Percentiles rank a stretch among this genome's conserved stretches.
Evolutionary conservation across 2,329 filamentous ascomycete species (phyloP).

Genomic region (Didymella sp.): DNA sequence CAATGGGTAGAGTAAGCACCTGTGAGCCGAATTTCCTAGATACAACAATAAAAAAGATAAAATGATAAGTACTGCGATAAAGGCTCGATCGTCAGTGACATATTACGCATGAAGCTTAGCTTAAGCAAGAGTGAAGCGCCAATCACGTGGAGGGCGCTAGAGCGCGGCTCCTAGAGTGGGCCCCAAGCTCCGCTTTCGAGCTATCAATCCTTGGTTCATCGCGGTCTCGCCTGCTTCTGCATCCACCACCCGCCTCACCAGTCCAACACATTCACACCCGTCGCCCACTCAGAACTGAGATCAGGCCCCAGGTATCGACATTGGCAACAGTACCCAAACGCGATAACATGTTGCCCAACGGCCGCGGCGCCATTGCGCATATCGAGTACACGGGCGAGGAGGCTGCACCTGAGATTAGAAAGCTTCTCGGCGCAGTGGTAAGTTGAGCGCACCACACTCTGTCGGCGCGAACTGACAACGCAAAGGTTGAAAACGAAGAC

Average conservation of each 20-base stretch:
- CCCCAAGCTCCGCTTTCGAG: slow-evolving; percentile 15
- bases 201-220: slow-evolving; percentile 15
- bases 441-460: slow-evolving; percentile 43
- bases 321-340: not conserved
- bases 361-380: slow-evolving; percentile 41
- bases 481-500: slow-evolving; percentile 74
- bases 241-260: slow-evolving; percentile 7
- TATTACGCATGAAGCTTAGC: not conserved
- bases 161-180: slow-evolving; percentile 12
- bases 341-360: slow-evolving; percentile 38
- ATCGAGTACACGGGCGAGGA: slow-evolving; percentile 46
- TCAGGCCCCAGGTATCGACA: not conserved
- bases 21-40: no score
- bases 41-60: not conserved
- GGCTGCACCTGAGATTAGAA: slow-evolving; percentile 69
- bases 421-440: slow-evolving; percentile 80
- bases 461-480: slow-evolving; percentile 21
- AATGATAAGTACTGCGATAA: not conserved
- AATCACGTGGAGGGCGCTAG: slow-evolving; percentile 11
- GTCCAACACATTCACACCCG: not conserved
- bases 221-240: slow-evolving; percentile 15
- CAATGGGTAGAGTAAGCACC: not conserved
- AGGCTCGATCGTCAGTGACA: not conserved
- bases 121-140: not conserved
- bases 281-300: not conserved